These are phyloP conservation scores for Sugiyamaella pinicola DNA, from an alignment of 1,139 yeast species.

Conservation along the genomic window DNA sequence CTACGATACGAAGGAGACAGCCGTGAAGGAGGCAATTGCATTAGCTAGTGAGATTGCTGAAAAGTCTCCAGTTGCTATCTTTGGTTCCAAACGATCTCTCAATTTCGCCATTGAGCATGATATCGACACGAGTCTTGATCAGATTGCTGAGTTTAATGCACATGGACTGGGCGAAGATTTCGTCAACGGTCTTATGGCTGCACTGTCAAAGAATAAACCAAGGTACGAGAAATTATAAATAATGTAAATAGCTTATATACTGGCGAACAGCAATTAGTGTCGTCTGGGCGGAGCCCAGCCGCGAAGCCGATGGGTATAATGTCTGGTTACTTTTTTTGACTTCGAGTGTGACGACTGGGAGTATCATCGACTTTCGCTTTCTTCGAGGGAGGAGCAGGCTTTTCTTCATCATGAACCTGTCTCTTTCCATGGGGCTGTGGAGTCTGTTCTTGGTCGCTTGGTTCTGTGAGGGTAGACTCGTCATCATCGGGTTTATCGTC, in stretches of 20 bases:
- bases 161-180: conserved; percentile 46
- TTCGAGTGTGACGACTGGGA: conserved; percentile 16
- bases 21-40: conserved; percentile 52
- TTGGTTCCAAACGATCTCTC: conserved; percentile 63
- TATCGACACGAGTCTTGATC: conserved; percentile 53
- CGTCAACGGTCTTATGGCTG: conserved; percentile 38
- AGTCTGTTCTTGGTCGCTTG: too few relatives aligned
- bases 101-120: conserved; percentile 54
- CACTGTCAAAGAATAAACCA: conserved; percentile 39
- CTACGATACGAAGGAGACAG: conserved; percentile 52
- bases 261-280: too few relatives aligned
- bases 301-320: too few relatives aligned
- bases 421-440: neutral
- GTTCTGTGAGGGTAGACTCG: too few relatives aligned
- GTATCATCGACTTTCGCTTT: neutral
- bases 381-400: neutral
- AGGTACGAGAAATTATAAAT: conserved; percentile 36
- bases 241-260: neutral
- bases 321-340: conserved; percentile 2
- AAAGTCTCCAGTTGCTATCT: conserved; percentile 61
- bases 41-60: conserved; percentile 55
- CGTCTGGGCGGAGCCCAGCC: neutral
- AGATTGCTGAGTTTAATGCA: conserved; percentile 59
- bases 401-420: neutral
- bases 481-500: too few relatives aligned